phyloP scores from a whole-genome alignment of 257 asterid genomes.

The Cinchona pubescens region DNA sequence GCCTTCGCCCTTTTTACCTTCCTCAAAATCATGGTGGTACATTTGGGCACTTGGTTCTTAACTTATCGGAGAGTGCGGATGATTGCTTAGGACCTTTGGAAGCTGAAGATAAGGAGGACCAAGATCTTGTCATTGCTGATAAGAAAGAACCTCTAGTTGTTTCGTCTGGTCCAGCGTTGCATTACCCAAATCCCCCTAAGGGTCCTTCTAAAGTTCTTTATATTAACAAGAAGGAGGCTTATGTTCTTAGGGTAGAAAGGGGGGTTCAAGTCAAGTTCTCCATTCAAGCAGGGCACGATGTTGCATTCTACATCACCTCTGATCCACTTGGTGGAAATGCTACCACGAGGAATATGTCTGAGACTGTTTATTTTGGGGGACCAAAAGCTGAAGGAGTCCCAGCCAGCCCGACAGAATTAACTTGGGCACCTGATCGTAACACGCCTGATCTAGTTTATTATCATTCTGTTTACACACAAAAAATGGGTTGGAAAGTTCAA shows the following conservation, averaged over 20 bases:
- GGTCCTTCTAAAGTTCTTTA: slow-evolving; percentile 83
- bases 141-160: slow-evolving; percentile 83
- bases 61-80: slow-evolving; percentile 58
- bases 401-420: slow-evolving; percentile 74
- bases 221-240: slow-evolving; percentile 93
- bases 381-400: slow-evolving; percentile 91
- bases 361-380: slow-evolving; percentile 90
- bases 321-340: slow-evolving; percentile 98
- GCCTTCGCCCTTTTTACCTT: slow-evolving; percentile 79
- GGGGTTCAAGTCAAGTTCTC: slow-evolving; percentile 91
- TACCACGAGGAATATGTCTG: slow-evolving; percentile 72
- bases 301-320: slow-evolving; percentile 92
- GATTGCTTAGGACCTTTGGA: slow-evolving; percentile 94
- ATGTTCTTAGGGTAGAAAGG: slow-evolving; percentile 90
- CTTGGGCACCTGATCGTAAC: slow-evolving; percentile 92
- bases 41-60: slow-evolving; percentile 71
- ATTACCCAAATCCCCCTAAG: slow-evolving; percentile 95
- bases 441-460: slow-evolving; percentile 92
- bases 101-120: slow-evolving; percentile 92
- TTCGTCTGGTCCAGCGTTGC: slow-evolving; percentile 68
- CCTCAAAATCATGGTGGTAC: slow-evolving; percentile 92
- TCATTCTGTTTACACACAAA: slow-evolving; percentile 71
- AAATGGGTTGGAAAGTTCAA: slow-evolving; percentile 99
- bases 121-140: slow-evolving; percentile 89
- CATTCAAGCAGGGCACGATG: slow-evolving; percentile 95